phyloP scores from a whole-genome alignment of 2,329 filamentous ascomycete species.

The Clarireedia monteithiana region DNA sequence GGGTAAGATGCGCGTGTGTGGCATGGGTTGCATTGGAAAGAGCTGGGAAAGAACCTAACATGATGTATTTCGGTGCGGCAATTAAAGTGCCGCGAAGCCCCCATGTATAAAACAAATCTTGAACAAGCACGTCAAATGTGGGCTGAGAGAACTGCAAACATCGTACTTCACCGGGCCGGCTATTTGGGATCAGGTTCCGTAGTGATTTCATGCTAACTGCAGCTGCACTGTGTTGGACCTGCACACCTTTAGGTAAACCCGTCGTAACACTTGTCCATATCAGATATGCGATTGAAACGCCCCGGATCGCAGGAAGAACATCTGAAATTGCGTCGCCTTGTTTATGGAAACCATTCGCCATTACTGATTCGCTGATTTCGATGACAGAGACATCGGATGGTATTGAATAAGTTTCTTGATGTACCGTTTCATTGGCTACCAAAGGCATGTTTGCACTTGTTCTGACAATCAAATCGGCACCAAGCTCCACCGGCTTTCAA shows the following conservation, averaged over 20 bases:
- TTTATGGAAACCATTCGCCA: not conserved
- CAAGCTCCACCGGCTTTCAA: conserved; percentile 31
- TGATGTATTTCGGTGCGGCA: conserved; percentile 1
- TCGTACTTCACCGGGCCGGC: not conserved
- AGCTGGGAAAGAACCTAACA: not conserved
- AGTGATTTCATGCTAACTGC: not conserved
- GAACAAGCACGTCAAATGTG: conserved; percentile 2
- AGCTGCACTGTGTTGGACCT: conserved; percentile 11
- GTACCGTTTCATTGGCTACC: not conserved
- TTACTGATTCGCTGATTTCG: not conserved
- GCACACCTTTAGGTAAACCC: conserved; percentile 17
- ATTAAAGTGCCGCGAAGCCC: conserved; percentile 1
- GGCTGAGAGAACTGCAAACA: conserved; percentile 1
- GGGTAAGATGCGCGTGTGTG: conserved; percentile 1
- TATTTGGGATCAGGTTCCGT: not conserved
- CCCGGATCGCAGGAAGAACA: not conserved
- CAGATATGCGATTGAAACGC: conserved; percentile 12
- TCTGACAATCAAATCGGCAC: conserved; percentile 13
- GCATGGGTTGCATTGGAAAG: not conserved
- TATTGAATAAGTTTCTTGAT: not conserved
- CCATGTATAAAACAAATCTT: conserved; percentile 3
- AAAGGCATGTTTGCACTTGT: not conserved
- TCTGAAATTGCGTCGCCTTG: not conserved
- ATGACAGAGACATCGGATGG: not conserved
- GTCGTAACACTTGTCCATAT: conserved; percentile 17